A percentile compares a stretch with the other conserved stretches of the same genome.
These are phyloP conservation scores for Lasiodiplodia hormozganensis DNA, from an alignment of 2,329 filamentous ascomycete species.

Conservation along the genomic window DNA sequence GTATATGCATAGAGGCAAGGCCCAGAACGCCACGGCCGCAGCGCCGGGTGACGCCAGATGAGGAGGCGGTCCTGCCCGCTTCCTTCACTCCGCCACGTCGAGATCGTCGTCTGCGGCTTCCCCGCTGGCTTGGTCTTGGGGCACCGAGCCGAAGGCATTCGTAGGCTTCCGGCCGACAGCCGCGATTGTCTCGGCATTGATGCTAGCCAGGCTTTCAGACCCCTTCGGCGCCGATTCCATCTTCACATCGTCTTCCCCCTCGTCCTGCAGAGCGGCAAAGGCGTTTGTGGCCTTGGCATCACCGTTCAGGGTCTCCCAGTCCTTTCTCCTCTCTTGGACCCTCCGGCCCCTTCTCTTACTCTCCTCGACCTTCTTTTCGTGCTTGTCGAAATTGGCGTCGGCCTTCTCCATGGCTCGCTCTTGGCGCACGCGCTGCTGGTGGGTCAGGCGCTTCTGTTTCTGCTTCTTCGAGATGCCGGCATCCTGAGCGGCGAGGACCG, in stretches of 20 bases:
- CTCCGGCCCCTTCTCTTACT: conserved; percentile 57
- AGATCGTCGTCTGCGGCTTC: conserved; percentile 1
- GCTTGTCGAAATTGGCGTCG: conserved; percentile 60
- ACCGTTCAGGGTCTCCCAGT: conserved; percentile 48
- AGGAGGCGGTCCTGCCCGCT: conserved; percentile 9
- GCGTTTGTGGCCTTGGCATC: conserved; percentile 29
- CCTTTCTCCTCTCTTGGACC: conserved; percentile 56
- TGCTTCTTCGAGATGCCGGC: conserved; percentile 73
- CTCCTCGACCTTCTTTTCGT: conserved; percentile 62
- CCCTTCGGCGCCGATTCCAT: conserved; percentile 23
- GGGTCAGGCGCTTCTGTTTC: conserved; percentile 62
- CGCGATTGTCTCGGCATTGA: conserved; percentile 24
- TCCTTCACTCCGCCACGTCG: conserved; percentile 22
- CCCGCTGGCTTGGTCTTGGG: not conserved
- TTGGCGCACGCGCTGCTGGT: conserved; percentile 61
- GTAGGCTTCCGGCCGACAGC: conserved; percentile 12
- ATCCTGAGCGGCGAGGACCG: conserved; percentile 73
- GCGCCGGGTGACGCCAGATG: not conserved
- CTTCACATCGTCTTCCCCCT: conserved; percentile 31
- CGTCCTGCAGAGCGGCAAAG: conserved; percentile 23
- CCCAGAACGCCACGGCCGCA: conserved; percentile 1
- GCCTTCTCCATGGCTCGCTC: conserved; percentile 63
- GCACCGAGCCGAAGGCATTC: not conserved
- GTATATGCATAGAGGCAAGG: not conserved
- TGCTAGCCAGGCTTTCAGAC: conserved; percentile 15